Percentiles rank a stretch among this genome's conserved stretches.
Evolutionary conservation across 352 stramenopile genomes (phyloP).

Genomic region (Globisporangium polare): DNA sequence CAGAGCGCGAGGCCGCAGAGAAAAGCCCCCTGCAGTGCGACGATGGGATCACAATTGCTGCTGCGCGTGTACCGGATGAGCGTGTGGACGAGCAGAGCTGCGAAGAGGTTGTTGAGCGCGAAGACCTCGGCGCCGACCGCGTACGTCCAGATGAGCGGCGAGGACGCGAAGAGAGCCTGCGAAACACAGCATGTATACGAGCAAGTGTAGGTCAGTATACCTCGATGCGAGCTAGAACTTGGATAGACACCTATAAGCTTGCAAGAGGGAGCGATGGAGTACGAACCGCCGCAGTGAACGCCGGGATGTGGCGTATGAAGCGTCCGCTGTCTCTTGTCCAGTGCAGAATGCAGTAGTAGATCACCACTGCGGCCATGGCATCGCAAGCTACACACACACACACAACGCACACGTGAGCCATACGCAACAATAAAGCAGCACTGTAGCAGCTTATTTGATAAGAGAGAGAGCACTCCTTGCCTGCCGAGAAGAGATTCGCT

Average conservation of each 20-base stretch:
- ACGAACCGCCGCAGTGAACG: slow-evolving; percentile 53
- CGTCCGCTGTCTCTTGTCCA: slow-evolving; percentile 23
- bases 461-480: slow-evolving; percentile 17
- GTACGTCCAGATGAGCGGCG: slow-evolving; percentile 94
- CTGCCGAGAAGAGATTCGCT: slow-evolving; percentile 88
- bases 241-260: no score
- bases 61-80: slow-evolving; percentile 44
- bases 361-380: slow-evolving; percentile 38
- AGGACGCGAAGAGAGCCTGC: slow-evolving; percentile 88
- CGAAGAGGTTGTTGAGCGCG: slow-evolving; percentile 94
- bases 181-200: background rate
- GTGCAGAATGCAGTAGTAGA: slow-evolving; percentile 52
- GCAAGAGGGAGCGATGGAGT: no score
- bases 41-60: slow-evolving; percentile 8
- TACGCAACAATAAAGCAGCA: background rate
- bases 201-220: background rate
- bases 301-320: slow-evolving; percentile 25
- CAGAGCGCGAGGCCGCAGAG: slow-evolving; percentile 90
- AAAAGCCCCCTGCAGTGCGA: slow-evolving; percentile 69
- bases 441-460: background rate
- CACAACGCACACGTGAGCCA: background rate
- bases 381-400: slow-evolving; percentile 42
- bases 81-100: slow-evolving; percentile 69
- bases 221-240: no score
- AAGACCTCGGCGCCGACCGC: slow-evolving; percentile 94